phyloP scores from a whole-genome alignment of 352 stramenopile species.

The Thraustochytrium striatum region DNA sequence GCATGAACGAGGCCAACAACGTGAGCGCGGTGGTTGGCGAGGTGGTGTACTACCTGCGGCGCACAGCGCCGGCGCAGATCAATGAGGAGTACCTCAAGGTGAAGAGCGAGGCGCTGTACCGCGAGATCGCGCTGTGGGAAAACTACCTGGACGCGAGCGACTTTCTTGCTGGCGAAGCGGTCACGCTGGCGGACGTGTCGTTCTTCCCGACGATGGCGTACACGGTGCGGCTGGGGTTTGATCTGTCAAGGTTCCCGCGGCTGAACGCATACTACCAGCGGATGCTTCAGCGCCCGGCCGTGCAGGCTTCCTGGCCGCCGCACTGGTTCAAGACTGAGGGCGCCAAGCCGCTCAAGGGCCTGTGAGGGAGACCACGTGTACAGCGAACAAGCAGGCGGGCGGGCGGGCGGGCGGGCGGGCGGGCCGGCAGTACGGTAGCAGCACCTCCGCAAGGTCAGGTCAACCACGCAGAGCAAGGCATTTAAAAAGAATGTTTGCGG shows the following conservation, averaged over 20 bases:
- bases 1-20: slow-evolving; percentile 52
- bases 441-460: too few relatives aligned
- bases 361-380: too few relatives aligned
- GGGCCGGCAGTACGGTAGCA: too few relatives aligned
- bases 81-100: slow-evolving; percentile 42
- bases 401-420: too few relatives aligned
- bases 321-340: slow-evolving; percentile 38
- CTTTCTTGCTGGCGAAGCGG: slow-evolving; percentile 40
- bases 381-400: too few relatives aligned
- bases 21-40: slow-evolving; percentile 45
- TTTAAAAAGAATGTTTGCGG: too few relatives aligned
- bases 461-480: too few relatives aligned
- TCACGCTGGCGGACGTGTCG: slow-evolving; percentile 46
- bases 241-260: slow-evolving; percentile 41
- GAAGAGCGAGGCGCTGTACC: slow-evolving; percentile 38
- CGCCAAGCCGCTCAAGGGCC: slow-evolving; percentile 31
- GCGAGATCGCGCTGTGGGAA: slow-evolving; percentile 48
- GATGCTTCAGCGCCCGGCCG: slow-evolving; percentile 40
- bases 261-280: slow-evolving; percentile 46
- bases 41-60: slow-evolving; percentile 49
- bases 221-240: slow-evolving; percentile 49
- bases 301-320: slow-evolving; percentile 44
- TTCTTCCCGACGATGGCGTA: slow-evolving; percentile 51
- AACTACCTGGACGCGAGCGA: slow-evolving; percentile 47
- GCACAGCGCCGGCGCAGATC: slow-evolving; percentile 34